Evolutionary conservation across 2,329 filamentous ascomycete species (phyloP).

Genomic region (Beauveria scarabaeidicola): DNA sequence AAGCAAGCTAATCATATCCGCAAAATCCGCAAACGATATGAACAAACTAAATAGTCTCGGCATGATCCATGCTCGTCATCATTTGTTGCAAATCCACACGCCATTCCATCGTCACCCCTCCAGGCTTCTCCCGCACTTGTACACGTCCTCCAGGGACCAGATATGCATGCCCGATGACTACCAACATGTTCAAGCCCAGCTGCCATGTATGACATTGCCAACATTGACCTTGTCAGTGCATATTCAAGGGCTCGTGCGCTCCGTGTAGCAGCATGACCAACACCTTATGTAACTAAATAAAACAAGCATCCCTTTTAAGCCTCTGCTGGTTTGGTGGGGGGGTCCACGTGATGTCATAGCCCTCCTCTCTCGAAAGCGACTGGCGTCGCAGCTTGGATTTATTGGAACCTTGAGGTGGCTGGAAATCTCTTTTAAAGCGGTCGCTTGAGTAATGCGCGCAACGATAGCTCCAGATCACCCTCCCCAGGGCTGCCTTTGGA

Average conservation of each 20-base stretch:
- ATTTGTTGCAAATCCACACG: neutral
- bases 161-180: neutral
- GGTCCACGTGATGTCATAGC: neutral
- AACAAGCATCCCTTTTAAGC: neutral
- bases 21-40: neutral
- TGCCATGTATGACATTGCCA: neutral
- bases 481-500: no score
- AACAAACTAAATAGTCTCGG: no score
- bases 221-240: neutral
- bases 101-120: neutral
- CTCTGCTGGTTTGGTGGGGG: neutral
- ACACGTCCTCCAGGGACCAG: neutral
- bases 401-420: no score
- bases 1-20: no score
- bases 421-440: no score
- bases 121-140: neutral
- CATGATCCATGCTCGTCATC: no score
- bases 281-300: neutral
- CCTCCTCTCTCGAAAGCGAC: no score
- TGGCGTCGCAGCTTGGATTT: no score
- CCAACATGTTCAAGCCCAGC: neutral
- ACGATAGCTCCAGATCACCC: no score
- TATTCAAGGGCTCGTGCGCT: neutral
- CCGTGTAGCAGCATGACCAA: neutral
- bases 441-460: no score